Evolutionary conservation across 345 rosid species (phyloP).

Genomic region (Turritis glabra): DNA sequence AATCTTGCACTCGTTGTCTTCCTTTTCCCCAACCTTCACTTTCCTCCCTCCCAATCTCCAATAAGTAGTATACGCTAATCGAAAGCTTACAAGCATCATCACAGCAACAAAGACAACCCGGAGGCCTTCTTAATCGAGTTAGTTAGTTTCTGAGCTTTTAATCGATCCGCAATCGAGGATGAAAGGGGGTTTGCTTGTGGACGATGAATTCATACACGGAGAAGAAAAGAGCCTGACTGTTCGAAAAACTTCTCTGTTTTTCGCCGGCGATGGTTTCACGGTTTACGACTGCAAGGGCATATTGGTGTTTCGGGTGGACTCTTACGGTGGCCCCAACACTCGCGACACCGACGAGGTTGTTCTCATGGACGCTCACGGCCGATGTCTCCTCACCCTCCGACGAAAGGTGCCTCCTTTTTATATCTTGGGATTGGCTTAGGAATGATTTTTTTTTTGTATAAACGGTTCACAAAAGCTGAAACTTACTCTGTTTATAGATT

Average conservation of each 20-base stretch:
- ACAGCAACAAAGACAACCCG: background rate
- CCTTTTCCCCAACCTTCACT: constrained; percentile 12
- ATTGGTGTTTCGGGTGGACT: constrained; percentile 83
- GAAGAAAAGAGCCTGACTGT: constrained; percentile 71
- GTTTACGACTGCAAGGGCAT: constrained; percentile 69
- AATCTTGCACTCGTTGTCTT: constrained; percentile 37
- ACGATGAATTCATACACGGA: constrained; percentile 47
- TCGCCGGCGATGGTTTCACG: constrained; percentile 86
- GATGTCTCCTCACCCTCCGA: constrained; percentile 85
- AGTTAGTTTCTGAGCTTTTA: background rate
- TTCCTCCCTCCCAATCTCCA: background rate
- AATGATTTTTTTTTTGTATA: too few species aligned
- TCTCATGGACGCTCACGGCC: constrained; percentile 87
- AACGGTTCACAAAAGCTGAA: too few species aligned
- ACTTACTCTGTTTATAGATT: too few species aligned
- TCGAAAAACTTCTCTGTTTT: constrained; percentile 81
- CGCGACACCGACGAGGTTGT: constrained; percentile 69
- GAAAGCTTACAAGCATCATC: constrained; percentile 5
- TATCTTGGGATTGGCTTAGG: background rate
- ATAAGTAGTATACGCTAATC: background rate
- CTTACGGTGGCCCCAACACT: constrained; percentile 80
- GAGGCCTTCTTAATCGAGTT: background rate
- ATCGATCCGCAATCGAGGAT: background rate
- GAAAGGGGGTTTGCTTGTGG: constrained; percentile 52
- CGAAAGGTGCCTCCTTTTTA: constrained; percentile 54